Conservation (phyloP, 192 early-diverging fungal genomes). For the Mortierella hygrophila region DNA sequence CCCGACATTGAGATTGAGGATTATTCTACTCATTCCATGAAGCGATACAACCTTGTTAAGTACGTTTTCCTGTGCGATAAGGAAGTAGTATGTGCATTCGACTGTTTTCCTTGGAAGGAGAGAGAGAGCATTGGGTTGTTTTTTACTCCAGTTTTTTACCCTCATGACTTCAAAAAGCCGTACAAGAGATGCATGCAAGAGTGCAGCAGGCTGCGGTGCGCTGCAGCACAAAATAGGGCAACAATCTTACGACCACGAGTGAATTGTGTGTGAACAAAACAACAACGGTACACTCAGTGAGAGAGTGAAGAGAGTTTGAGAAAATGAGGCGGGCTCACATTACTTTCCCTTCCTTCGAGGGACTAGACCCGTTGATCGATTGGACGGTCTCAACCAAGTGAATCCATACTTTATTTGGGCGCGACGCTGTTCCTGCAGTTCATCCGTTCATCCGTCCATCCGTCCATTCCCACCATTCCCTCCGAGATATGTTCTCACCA, state of each 20-base stretch:
- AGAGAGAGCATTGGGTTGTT: background rate
- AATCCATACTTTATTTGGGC: constrained; percentile 10
- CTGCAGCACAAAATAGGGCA: background rate
- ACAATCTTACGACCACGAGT: background rate
- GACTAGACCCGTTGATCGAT: constrained; percentile 3
- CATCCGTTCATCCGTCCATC: background rate
- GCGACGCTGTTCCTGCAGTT: constrained; percentile 8
- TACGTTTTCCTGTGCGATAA: constrained; percentile 11
- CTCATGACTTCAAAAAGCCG: background rate
- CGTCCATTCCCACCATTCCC: background rate
- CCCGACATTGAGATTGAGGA: constrained; percentile 65
- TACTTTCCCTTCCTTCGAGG: background rate
- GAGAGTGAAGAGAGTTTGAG: background rate
- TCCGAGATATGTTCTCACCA: background rate
- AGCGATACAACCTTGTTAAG: constrained; percentile 35
- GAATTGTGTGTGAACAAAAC: background rate
- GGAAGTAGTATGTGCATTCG: background rate
- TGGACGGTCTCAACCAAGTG: background rate
- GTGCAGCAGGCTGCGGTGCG: background rate
- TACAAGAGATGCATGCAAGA: background rate
- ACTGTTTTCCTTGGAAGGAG: background rate
- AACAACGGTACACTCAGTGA: background rate
- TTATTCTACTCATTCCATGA: constrained; percentile 30
- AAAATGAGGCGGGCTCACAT: background rate
- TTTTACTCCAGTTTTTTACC: background rate